phyloP scores from a whole-genome alignment of 176 grass and related monocot genomes.

The Cenchrus fungigraminus region DNA sequence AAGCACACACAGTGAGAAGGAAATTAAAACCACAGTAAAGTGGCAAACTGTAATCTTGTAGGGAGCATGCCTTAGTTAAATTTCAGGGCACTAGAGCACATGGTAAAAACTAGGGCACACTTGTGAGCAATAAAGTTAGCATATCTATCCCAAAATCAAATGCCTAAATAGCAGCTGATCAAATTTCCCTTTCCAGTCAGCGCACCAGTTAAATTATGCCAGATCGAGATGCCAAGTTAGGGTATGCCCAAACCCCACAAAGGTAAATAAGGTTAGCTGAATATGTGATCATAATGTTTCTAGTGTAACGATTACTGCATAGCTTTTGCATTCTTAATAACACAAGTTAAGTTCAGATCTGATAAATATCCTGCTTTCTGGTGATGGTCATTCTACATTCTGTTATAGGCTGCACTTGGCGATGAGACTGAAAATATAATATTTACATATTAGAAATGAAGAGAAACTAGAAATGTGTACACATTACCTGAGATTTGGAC shows the following conservation, averaged over 20 bases:
- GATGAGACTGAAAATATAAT: constrained; percentile 18
- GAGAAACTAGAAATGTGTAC: constrained; percentile 3
- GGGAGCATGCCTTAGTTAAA: constrained; percentile 4
- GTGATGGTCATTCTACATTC: not conserved
- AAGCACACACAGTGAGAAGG: not conserved
- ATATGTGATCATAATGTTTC: not conserved
- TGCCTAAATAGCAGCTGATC: constrained; percentile 4
- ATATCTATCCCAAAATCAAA: constrained; percentile 21
- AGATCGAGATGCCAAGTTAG: constrained; percentile 35
- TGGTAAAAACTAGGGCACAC: constrained; percentile 4
- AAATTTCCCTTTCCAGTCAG: constrained; percentile 20
- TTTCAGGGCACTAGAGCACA: not conserved
- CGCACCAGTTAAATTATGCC: constrained; percentile 17
- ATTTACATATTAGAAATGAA: constrained; percentile 33
- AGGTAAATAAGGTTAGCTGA: constrained; percentile 11
- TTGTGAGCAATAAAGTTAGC: not conserved
- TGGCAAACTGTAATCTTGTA: not conserved
- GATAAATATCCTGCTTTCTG: constrained; percentile 24
- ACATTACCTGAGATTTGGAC: constrained; percentile 93
- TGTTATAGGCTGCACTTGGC: not conserved
- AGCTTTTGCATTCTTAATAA: not conserved
- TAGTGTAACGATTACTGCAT: not conserved
- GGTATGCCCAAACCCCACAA: not conserved
- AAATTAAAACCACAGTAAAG: constrained; percentile 19
- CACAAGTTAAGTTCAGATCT: constrained; percentile 16